phyloP scores from a whole-genome alignment of 306 rosid genomes.

The Albizia julibrissin region DNA sequence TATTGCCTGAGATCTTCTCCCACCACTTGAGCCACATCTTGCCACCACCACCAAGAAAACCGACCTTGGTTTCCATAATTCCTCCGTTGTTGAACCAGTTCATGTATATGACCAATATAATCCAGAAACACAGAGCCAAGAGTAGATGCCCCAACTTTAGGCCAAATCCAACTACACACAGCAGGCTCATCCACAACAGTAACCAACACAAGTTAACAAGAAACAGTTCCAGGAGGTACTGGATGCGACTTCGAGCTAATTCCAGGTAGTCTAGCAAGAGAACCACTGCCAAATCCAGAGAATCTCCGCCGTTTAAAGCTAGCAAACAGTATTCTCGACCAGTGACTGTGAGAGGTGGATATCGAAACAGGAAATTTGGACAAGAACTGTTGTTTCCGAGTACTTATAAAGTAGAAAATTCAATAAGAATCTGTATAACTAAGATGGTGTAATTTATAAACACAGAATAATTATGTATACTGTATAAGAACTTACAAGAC shows the following conservation, averaged over 20 bases:
- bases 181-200: constrained; percentile 77
- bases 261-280: constrained; percentile 30
- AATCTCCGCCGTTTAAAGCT: constrained; percentile 47
- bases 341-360: constrained; percentile 29
- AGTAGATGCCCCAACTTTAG: constrained; percentile 83
- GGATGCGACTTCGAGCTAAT: constrained; percentile 48
- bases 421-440: too few species aligned
- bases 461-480: too few species aligned
- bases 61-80: constrained; percentile 61
- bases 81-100: constrained; percentile 64
- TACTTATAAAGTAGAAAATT: too few species aligned
- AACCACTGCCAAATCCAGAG: constrained; percentile 67
- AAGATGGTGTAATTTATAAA: too few species aligned
- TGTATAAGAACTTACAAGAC: too few species aligned
- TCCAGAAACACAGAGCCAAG: constrained; percentile 75
- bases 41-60: constrained; percentile 48
- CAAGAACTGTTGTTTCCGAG: too few species aligned
- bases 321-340: constrained; percentile 38
- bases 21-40: constrained; percentile 69
- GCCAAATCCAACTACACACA: constrained; percentile 80
- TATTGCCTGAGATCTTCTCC: constrained; percentile 59
- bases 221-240: constrained; percentile 50
- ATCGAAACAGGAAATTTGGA: constrained; percentile 22
- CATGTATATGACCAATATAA: constrained; percentile 66
- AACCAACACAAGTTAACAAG: constrained; percentile 54